Conservation (phyloP, 2,329 filamentous ascomycete genomes). For the Cladophialophora exuberans region DNA sequence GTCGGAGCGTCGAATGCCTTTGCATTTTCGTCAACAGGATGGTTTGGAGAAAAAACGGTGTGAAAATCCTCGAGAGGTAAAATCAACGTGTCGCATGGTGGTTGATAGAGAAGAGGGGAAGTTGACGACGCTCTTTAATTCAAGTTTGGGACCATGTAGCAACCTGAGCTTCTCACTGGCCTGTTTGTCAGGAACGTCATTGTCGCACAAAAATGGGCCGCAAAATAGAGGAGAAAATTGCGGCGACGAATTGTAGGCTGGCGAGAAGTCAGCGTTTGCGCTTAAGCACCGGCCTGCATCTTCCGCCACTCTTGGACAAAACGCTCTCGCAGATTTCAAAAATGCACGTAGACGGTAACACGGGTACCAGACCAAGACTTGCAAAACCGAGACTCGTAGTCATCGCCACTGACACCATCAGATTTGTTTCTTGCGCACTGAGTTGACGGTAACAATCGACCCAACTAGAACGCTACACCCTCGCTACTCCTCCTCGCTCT, state of each 20-base stretch:
- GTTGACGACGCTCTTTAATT: too few relatives aligned
- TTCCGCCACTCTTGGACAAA: too few relatives aligned
- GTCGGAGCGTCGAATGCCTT: too few relatives aligned
- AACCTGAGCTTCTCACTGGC: background rate
- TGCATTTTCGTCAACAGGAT: background rate
- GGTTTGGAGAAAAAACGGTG: constrained; percentile 10
- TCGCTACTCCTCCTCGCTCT: constrained; percentile 18
- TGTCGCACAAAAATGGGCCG: constrained; percentile 12
- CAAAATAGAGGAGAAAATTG: constrained; percentile 4
- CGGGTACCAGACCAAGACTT: background rate
- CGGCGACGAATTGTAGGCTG: background rate
- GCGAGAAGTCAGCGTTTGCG: background rate
- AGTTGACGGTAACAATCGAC: background rate
- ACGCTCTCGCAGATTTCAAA: too few relatives aligned
- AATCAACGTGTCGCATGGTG: background rate
- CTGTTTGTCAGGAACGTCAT: constrained; percentile 1
- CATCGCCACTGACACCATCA: too few relatives aligned
- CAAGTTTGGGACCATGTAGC: background rate
- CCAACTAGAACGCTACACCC: too few relatives aligned
- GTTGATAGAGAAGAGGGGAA: background rate
- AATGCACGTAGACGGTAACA: background rate
- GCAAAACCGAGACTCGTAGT: too few relatives aligned
- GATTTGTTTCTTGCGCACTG: too few relatives aligned
- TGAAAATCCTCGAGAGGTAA: background rate
- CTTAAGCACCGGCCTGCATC: too few relatives aligned